Base-by-base conservation (phyloP, 139 green algal genomes). In the Tetratostichococcus sp. region DNA sequence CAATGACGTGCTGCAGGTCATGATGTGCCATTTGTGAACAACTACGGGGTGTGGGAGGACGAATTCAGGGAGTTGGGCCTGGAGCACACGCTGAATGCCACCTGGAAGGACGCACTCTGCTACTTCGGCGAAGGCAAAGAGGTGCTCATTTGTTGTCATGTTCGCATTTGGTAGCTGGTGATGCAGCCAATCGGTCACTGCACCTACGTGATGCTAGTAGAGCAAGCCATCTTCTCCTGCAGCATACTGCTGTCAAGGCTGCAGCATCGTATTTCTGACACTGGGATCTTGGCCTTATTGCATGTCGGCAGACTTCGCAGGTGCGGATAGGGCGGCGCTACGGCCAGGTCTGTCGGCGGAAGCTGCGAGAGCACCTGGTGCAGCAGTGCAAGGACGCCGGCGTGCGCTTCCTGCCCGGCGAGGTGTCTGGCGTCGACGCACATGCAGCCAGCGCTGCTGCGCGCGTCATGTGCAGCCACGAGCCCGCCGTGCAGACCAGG, bases 31-130 rank as follows among this genome's bases (percentile, higher is more conserved):
- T 94, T 97, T 71, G 87, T 94, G 16, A 98, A 98, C 87, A 98
- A 97, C 82, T 98, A 98, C 57, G 94, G 94, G 32, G 92, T 97
- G 25, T 96, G 90, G 91, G 76, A 82, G n/a, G 89, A 95, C 73
- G 91, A 96, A 81, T 94, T 92, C 42, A 33, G 85, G 43, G 77
- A 78, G 33, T 76, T 96, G 62, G 89, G 91, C 1, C 66, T 97
- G 32, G 69, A 79, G n/a, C 59, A 91, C 75, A 87, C 82, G 0
- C 72, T 97, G 31, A 84, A 94, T 43, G 62, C 67, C 35, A 68
- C 67, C 0, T 95, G 86, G 81, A 43, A 82, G 0, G 83, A 91
- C 65, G 83, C 89, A 0, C 32, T 86, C 19, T 95, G 89, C 82
- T 93, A 88, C 67, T 95, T 95, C 79, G 84, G 77, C 22, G 65